These are phyloP conservation scores for Epithele typhae DNA, from an alignment of 768 basidiomycete genomes.

Conservation along the genomic window DNA sequence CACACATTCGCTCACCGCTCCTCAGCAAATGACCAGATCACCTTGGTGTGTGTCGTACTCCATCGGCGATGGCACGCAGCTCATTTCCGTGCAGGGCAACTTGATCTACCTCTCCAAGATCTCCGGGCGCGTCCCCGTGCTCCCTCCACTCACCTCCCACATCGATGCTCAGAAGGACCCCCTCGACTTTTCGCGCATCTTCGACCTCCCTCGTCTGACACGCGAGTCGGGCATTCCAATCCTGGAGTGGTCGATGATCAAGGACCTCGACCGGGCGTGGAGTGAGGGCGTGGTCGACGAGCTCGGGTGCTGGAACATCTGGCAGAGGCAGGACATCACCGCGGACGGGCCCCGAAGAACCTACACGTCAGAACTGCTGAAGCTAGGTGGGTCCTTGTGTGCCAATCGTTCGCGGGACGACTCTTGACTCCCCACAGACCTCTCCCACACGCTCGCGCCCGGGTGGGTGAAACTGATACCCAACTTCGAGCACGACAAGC, in stretches of 20 bases:
- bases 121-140: conserved; percentile 35
- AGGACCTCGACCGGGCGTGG: conserved; percentile 22
- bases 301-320: conserved; percentile 41
- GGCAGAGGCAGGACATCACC: conserved; percentile 30
- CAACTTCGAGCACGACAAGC: conserved; percentile 28
- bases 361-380: conserved; percentile 21
- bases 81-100: conserved; percentile 31
- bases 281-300: conserved; percentile 27
- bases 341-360: conserved; percentile 24
- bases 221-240: conserved; percentile 31
- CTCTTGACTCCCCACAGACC: conserved; percentile 20
- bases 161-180: conserved; percentile 30
- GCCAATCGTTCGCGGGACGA: not conserved
- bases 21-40: conserved; percentile 75
- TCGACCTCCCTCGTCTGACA: conserved; percentile 35
- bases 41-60: conserved; percentile 22
- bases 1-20: not conserved
- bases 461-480: conserved; percentile 28
- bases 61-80: too few species aligned
- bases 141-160: conserved; percentile 38
- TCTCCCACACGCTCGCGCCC: conserved; percentile 34
- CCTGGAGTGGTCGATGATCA: conserved; percentile 41
- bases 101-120: conserved; percentile 37
- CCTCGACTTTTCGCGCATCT: conserved; percentile 36
- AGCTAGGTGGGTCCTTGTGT: conserved; percentile 25